phyloP scores from a whole-genome alignment of 768 basidiomycete species.

The Mycena rosella region DNA sequence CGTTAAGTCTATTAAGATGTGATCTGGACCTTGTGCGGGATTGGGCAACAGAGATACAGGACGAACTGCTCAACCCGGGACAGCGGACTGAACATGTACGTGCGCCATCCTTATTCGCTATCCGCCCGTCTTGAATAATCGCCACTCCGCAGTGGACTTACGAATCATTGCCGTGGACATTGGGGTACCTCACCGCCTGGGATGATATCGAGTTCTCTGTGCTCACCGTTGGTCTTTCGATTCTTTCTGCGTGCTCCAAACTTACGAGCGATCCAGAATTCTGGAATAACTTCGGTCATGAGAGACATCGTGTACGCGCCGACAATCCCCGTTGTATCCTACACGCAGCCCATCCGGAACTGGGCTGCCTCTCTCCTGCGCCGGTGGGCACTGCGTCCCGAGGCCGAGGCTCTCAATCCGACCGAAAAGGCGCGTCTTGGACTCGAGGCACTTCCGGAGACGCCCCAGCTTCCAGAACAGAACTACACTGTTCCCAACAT shows the following conservation, averaged over 20 bases:
- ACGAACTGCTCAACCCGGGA: slow-evolving; percentile 21
- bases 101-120: not conserved
- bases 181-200: slow-evolving; percentile 21
- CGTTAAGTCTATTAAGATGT: slow-evolving; percentile 5
- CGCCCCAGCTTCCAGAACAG: slow-evolving; percentile 2
- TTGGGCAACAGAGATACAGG: slow-evolving; percentile 17
- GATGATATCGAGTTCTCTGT: slow-evolving; percentile 22
- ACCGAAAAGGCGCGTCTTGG: slow-evolving; percentile 24
- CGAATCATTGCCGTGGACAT: slow-evolving; percentile 17
- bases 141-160: slow-evolving; percentile 6
- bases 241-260: not conserved
- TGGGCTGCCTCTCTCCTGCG: slow-evolving; percentile 16
- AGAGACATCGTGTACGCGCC: slow-evolving; percentile 21
- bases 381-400: slow-evolving; percentile 17
- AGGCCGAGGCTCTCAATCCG: not conserved
- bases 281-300: slow-evolving; percentile 22
- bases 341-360: slow-evolving; percentile 18
- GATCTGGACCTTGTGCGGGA: slow-evolving; percentile 28
- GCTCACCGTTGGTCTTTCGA: slow-evolving; percentile 5
- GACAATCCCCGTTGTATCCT: slow-evolving; percentile 21
- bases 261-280: not conserved
- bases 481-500: not conserved
- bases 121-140: not conserved
- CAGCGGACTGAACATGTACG: slow-evolving; percentile 25
- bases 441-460: slow-evolving; percentile 1